These are phyloP conservation scores for Schizosaccharomyces versatilis DNA, from an alignment of 1,139 yeast genomes.

Conservation along the genomic window DNA sequence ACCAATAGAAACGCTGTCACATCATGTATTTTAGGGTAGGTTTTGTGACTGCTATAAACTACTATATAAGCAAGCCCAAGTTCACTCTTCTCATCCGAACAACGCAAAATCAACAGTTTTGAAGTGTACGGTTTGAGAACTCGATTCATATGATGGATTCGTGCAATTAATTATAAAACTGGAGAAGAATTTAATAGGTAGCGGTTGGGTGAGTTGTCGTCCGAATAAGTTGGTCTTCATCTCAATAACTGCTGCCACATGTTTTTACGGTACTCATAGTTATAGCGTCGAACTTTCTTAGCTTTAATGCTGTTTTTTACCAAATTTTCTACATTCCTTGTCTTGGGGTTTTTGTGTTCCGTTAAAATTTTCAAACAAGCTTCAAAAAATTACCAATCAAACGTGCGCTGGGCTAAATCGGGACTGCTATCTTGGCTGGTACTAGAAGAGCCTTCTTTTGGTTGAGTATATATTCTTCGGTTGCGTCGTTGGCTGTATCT, in stretches of 20 bases:
- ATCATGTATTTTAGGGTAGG: background rate
- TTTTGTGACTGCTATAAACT: background rate
- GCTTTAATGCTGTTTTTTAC: too few relatives aligned
- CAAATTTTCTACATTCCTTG: too few relatives aligned
- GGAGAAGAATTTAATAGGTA: background rate
- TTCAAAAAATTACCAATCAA: too few relatives aligned
- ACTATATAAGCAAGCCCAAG: background rate
- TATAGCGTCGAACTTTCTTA: too few relatives aligned
- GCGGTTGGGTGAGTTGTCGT: slow-evolving; percentile 2
- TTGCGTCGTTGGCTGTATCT: too few relatives aligned
- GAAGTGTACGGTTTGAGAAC: background rate
- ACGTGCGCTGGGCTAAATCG: too few relatives aligned
- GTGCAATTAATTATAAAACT: background rate
- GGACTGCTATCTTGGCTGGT: too few relatives aligned
- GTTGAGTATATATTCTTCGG: too few relatives aligned
- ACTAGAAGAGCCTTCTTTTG: too few relatives aligned
- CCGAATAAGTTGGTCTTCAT: background rate
- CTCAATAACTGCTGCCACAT: slow-evolving; percentile 1
- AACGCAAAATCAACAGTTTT: background rate
- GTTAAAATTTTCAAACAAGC: too few relatives aligned
- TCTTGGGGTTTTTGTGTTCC: too few relatives aligned
- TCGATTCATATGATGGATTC: background rate
- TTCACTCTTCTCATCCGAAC: background rate
- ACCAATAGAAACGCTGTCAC: background rate
- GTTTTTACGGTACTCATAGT: background rate